A percentile compares a stretch with the other conserved stretches of the same genome.
Evolutionary conservation across 1,284 basidiomycete genomes (phyloP).

Genomic region (Mycena sp.): DNA sequence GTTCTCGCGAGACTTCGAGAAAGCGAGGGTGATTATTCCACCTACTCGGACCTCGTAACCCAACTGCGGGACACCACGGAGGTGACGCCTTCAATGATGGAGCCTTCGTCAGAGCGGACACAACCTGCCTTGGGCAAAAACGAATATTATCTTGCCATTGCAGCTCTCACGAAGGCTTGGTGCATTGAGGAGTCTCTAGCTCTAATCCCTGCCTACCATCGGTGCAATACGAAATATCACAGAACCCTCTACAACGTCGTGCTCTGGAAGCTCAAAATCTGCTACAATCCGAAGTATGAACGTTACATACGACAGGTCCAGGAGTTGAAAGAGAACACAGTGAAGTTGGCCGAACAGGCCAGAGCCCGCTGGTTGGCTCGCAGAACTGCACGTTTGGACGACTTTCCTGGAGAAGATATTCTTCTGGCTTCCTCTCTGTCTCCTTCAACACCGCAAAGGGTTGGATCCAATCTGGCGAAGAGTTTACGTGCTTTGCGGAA

Average conservation of each 20-base stretch:
- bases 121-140: neutral
- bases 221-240: neutral
- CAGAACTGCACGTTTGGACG: neutral
- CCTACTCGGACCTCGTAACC: conserved; percentile 14
- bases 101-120: neutral
- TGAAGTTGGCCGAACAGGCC: neutral
- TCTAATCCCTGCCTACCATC: conserved; percentile 19
- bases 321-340: neutral
- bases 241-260: conserved; percentile 16
- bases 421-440: conserved; percentile 22
- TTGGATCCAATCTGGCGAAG: conserved; percentile 34
- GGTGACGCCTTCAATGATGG: neutral
- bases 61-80: conserved; percentile 9
- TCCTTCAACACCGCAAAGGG: neutral
- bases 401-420: conserved; percentile 21
- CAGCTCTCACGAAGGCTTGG: conserved; percentile 29
- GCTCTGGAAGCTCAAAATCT: conserved; percentile 22
- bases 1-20: conserved; percentile 21
- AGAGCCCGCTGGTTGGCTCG: neutral
- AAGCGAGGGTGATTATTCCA: neutral
- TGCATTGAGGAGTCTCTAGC: conserved; percentile 31
- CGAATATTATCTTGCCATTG: conserved; percentile 2
- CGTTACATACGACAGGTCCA: neutral
- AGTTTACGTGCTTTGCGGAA: conserved; percentile 43
- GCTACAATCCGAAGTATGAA: conserved; percentile 26